phyloP scores from a whole-genome alignment of 2,329 filamentous ascomycete species.

The Xylaria sp. region DNA sequence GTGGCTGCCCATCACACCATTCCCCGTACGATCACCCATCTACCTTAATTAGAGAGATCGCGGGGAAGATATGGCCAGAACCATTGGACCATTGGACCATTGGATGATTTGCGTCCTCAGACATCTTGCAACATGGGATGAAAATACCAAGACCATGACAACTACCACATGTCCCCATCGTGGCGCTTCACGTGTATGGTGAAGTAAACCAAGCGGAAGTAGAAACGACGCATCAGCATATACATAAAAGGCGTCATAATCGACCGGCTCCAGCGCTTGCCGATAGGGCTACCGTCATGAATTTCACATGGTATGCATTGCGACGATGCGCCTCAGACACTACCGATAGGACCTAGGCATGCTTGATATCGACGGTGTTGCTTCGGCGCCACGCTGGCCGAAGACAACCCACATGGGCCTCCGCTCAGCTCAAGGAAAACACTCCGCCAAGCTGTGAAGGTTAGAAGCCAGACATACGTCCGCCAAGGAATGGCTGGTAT shows the following conservation, averaged over 20 bases:
- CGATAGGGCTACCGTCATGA: neutral
- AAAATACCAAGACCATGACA: slow-evolving; percentile 7
- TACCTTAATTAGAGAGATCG: slow-evolving; percentile 21
- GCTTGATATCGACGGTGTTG: slow-evolving; percentile 12
- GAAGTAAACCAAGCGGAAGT: neutral
- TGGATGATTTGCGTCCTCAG: slow-evolving; percentile 22
- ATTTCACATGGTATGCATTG: neutral
- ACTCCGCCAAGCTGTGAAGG: slow-evolving; percentile 13
- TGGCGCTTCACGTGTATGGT: neutral
- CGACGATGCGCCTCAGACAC: slow-evolving; percentile 4
- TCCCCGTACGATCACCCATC: slow-evolving; percentile 24
- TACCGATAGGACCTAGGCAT: slow-evolving; percentile 7
- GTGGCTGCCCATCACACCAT: slow-evolving; percentile 13
- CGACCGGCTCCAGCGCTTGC: neutral
- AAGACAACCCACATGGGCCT: slow-evolving; percentile 19
- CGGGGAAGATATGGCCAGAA: slow-evolving; percentile 23
- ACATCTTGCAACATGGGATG: slow-evolving; percentile 23
- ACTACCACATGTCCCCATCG: neutral
- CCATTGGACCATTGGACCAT: slow-evolving; percentile 7
- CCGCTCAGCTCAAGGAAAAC: slow-evolving; percentile 16
- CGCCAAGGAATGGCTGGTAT: slow-evolving; percentile 20
- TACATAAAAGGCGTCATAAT: neutral
- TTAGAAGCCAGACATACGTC: slow-evolving; percentile 3
- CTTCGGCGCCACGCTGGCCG: slow-evolving; percentile 21
- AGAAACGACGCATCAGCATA: neutral